These are phyloP conservation scores for Phytophthora crassamura DNA, from an alignment of 352 stramenopile genomes.

Conservation along the genomic window DNA sequence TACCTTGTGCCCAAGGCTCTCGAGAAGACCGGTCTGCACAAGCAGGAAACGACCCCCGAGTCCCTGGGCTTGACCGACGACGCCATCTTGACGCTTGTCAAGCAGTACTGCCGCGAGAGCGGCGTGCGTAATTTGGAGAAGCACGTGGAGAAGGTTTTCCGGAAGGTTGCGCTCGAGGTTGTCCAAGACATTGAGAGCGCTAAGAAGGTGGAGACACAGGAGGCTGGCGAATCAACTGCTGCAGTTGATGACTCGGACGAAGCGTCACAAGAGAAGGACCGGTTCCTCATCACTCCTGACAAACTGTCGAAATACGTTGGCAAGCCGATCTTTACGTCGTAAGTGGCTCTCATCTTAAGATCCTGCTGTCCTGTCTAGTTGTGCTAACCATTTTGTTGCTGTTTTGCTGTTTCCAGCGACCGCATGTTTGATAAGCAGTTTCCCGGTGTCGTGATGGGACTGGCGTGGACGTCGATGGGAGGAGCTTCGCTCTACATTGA, in stretches of 20 bases:
- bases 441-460: slow-evolving; percentile 97
- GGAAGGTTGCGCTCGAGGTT: slow-evolving; percentile 97
- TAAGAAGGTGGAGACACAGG: slow-evolving; percentile 32
- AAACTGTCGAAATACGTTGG: slow-evolving; percentile 98
- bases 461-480: slow-evolving; percentile 99
- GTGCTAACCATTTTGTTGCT: slow-evolving; percentile 11
- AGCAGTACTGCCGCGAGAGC: slow-evolving; percentile 97
- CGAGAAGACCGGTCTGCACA: slow-evolving; percentile 90
- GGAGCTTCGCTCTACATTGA: slow-evolving; percentile 99
- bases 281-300: slow-evolving; percentile 93
- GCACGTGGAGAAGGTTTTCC: slow-evolving; percentile 98
- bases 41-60: slow-evolving; percentile 71
- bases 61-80: slow-evolving; percentile 93
- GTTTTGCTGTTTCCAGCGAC: slow-evolving; percentile 67
- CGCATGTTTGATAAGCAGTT: slow-evolving; percentile 96
- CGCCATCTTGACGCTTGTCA: slow-evolving; percentile 90
- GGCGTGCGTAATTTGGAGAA: slow-evolving; percentile 98
- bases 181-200: slow-evolving; percentile 87
- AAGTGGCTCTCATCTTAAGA: slow-evolving; percentile 33
- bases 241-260: slow-evolving; percentile 16
- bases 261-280: slow-evolving; percentile 45
- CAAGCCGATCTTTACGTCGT: slow-evolving; percentile 97
- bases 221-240: slow-evolving; percentile 50
- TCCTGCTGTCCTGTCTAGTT: neutral
- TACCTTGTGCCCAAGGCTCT: slow-evolving; percentile 98